These are phyloP conservation scores for Neurospora sp. DNA, from an alignment of 495 filamentous ascomycete genomes.

Conservation along the genomic window DNA sequence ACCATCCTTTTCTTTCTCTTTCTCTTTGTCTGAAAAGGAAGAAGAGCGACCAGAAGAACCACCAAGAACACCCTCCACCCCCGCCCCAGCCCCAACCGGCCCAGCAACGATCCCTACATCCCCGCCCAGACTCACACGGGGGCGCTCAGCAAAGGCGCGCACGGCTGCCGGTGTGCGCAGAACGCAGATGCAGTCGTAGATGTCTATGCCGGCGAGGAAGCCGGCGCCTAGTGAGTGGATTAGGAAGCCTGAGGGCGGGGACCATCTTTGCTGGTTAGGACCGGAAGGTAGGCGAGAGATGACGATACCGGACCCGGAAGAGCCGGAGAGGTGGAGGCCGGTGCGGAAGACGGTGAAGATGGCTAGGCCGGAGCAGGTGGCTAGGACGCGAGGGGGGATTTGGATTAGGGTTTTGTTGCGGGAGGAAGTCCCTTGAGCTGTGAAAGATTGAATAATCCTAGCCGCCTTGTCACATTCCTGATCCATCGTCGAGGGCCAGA, in stretches of 20 bases:
- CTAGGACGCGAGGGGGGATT: constrained; percentile 61
- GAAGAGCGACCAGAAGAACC: neutral
- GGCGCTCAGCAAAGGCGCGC: constrained; percentile 54
- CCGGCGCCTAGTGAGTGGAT: constrained; percentile 67
- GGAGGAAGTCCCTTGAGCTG: neutral
- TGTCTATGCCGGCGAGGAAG: constrained; percentile 69
- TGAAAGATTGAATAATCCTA: constrained; percentile 68
- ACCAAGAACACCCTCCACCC: constrained; percentile 23
- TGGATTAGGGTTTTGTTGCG: constrained; percentile 42
- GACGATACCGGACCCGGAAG: constrained; percentile 64
- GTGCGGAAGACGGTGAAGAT: constrained; percentile 82
- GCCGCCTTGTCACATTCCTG: constrained; percentile 78
- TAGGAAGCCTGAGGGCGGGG: constrained; percentile 68
- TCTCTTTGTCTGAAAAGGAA: neutral
- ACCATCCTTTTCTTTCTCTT: constrained; percentile 7
- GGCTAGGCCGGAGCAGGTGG: constrained; percentile 61
- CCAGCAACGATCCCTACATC: constrained; percentile 66
- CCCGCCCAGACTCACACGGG: constrained; percentile 63
- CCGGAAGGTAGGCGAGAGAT: constrained; percentile 47
- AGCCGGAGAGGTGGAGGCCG: constrained; percentile 70
- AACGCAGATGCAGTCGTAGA: constrained; percentile 77
- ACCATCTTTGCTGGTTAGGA: constrained; percentile 38
- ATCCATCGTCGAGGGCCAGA: constrained; percentile 72
- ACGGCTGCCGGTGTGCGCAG: constrained; percentile 64
- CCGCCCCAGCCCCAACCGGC: constrained; percentile 59